A percentile compares a stretch with the other conserved stretches of the same genome.
These are phyloP conservation scores for Mucor saturninus DNA, from an alignment of 371 early-diverging fungal species.

Conservation along the genomic window DNA sequence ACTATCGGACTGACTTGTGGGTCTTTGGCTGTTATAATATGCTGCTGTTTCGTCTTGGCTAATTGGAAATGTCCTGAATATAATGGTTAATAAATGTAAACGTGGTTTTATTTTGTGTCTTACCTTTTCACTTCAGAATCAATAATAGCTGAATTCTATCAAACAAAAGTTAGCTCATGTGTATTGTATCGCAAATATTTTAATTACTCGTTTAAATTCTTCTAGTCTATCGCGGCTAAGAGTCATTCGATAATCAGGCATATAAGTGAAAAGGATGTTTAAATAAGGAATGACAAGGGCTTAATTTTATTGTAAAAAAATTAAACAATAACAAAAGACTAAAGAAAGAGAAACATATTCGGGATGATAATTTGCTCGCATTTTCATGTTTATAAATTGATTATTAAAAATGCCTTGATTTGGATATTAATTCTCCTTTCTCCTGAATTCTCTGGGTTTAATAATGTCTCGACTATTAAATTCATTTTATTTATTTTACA, in stretches of 20 bases:
- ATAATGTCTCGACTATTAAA: neutral
- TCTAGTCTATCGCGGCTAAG: constrained; percentile 28
- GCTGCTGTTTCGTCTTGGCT: too few species aligned
- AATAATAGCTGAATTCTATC: neutral
- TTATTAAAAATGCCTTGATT: constrained; percentile 5
- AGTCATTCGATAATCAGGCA: constrained; percentile 18
- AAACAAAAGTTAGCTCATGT: neutral
- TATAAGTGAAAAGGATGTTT: neutral
- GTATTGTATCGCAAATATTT: neutral
- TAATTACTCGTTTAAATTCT: constrained; percentile 19
- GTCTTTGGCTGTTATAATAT: too few species aligned
- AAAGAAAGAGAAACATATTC: neutral
- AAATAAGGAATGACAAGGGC: neutral
- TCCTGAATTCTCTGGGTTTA: constrained; percentile 1
- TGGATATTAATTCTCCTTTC: neutral
- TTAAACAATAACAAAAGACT: neutral
- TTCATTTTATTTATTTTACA: neutral
- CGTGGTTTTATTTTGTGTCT: neutral
- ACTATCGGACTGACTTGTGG: neutral
- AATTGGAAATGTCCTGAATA: too few species aligned
- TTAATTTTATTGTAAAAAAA: too few species aligned
- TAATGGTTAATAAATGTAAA: too few species aligned
- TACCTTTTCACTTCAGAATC: neutral
- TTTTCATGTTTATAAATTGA: constrained; percentile 1
- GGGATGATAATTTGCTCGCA: neutral